Evolutionary conservation across 495 filamentous ascomycete genomes (phyloP), one percentile per base, ranked within the genome.

Genomic region (Clavariopsis aquatica): DNA sequence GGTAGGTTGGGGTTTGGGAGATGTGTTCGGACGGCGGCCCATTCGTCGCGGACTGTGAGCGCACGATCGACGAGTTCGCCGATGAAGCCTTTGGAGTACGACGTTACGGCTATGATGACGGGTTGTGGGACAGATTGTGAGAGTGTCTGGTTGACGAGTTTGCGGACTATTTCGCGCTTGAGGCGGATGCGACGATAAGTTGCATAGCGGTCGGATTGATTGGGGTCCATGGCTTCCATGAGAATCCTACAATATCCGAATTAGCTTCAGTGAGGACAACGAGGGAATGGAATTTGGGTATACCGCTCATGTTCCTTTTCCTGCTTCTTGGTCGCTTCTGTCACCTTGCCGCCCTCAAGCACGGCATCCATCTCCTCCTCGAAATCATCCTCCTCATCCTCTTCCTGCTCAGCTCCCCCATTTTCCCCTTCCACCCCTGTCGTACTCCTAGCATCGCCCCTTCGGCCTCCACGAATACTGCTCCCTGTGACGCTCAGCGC

Each of bases 51-150:
- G 5, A 96, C 84, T 13, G 85, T 85, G 28, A 89, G 82, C 0
- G 92, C 91, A 56, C 83, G 82, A 73, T 96, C 91, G 54, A 96
- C 86, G 55, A 96, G 82, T 54, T 92, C 86, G 52, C 92, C 91
- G 8, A 90, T 83, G 73, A 90, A 96, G 62, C 92, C 82, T 74
- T 96, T 96, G 31, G 88, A 87, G 57, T 89, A 90, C 2, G 88
- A 85, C 52, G 88, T 89, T 69, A 96, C 87, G 24, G 87, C 89
- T 22, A 87, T 87, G 41, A 93, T 86, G 27, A 96, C 88, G 52
- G 83, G 87, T 15, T 84, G 81, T 3, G 91, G 88, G 2, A 93
- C 91, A 20, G 90, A 94, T 74, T 96, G 92, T 0, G 89, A 92
- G 13, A 95, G 86, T 43, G 91, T 92, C 66, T 92, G 90, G 69